These are phyloP conservation scores for Mycena polygramma DNA, from an alignment of 768 basidiomycete genomes.

Conservation along the genomic window DNA sequence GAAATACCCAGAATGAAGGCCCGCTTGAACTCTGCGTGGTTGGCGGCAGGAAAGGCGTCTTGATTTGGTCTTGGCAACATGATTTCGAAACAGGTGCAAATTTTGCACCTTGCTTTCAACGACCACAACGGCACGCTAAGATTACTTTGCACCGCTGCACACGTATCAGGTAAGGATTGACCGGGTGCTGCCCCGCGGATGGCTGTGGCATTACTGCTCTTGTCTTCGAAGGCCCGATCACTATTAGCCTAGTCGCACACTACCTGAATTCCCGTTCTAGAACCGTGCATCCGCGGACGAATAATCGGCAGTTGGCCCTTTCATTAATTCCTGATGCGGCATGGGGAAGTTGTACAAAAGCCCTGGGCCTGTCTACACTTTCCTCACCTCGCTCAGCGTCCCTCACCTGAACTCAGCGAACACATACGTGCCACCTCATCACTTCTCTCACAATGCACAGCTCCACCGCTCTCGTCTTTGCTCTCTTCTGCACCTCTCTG, in stretches of 20 bases:
- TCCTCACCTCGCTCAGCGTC: slow-evolving; percentile 32
- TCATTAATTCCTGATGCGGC: slow-evolving; percentile 30
- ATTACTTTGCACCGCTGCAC: slow-evolving; percentile 15
- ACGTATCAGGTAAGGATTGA: slow-evolving; percentile 33
- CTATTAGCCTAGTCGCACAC: slow-evolving; percentile 29
- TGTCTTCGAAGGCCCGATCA: slow-evolving; percentile 30
- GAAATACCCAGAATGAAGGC: neutral
- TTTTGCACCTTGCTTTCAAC: neutral
- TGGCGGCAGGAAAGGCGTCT: neutral
- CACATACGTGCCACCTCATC: slow-evolving; percentile 11
- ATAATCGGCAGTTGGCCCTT: slow-evolving; percentile 22
- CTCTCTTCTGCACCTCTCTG: slow-evolving; percentile 26
- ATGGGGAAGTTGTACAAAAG: slow-evolving; percentile 34
- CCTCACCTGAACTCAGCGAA: slow-evolving; percentile 27
- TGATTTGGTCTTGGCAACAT: neutral
- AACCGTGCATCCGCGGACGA: slow-evolving; percentile 38
- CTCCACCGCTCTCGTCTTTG: slow-evolving; percentile 31
- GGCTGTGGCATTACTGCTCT: slow-evolving; percentile 28
- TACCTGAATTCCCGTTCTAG: slow-evolving; percentile 29
- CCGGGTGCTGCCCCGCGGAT: slow-evolving; percentile 29
- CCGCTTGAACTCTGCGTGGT: slow-evolving; percentile 1
- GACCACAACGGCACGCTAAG: slow-evolving; percentile 23
- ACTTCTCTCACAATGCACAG: slow-evolving; percentile 22
- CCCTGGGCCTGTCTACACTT: slow-evolving; percentile 21
- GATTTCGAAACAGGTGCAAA: slow-evolving; percentile 1